Conservation (phyloP, 306 rosid species). For the Fragaria nilgerrensis region DNA sequence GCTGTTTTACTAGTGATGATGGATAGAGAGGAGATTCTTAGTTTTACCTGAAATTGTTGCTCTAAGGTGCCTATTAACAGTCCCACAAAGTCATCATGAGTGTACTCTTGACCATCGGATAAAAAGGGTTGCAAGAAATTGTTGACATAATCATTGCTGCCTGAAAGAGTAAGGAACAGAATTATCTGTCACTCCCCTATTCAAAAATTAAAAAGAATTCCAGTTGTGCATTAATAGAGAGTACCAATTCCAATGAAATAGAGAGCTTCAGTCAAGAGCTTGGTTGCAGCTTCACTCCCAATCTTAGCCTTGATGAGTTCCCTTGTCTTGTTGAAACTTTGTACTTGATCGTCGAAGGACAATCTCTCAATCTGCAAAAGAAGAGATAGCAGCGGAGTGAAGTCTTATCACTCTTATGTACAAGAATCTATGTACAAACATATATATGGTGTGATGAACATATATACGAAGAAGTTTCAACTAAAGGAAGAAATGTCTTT, state of each 20-base stretch:
- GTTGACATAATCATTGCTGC: slow-evolving; percentile 90
- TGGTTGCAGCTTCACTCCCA: slow-evolving; percentile 49
- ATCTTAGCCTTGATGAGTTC: slow-evolving; percentile 44
- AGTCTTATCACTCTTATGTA: background rate
- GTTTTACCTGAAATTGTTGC: slow-evolving; percentile 39
- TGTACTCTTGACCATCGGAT: slow-evolving; percentile 77
- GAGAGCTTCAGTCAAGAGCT: slow-evolving; percentile 59
- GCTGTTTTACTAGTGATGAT: background rate
- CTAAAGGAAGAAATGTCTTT: slow-evolving; percentile 21
- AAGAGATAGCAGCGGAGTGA: background rate
- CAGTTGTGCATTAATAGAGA: background rate
- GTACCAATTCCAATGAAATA: slow-evolving; percentile 80
- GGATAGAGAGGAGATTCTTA: background rate
- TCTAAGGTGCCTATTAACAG: slow-evolving; percentile 53
- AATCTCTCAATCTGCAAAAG: slow-evolving; percentile 61
- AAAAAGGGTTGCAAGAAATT: slow-evolving; percentile 83
- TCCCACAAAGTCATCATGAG: slow-evolving; percentile 61
- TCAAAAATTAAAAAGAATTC: background rate
- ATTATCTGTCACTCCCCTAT: background rate
- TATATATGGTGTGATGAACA: background rate
- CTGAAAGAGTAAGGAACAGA: slow-evolving; percentile 24
- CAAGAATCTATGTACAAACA: background rate
- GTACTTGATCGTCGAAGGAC: slow-evolving; percentile 74
- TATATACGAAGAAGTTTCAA: background rate
- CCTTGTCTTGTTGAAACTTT: slow-evolving; percentile 48